Base-by-base conservation (phyloP, 192 early-diverging fungal genomes). In the Chytriomyces sp. region DNA sequence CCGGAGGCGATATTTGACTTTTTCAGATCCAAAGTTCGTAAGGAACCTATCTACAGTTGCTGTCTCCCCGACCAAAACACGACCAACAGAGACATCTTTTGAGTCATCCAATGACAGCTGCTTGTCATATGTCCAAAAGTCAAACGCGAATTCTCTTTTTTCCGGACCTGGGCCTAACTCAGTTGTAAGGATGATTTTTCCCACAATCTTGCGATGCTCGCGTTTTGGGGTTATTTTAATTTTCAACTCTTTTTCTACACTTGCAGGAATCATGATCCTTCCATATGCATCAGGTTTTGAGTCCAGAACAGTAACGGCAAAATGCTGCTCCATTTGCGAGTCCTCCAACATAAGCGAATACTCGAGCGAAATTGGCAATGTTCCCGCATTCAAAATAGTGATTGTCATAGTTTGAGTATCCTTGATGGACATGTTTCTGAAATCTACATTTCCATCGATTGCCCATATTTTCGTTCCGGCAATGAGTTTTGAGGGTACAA, bases 1-100 rank as follows among this genome's bases (percentile, higher is more conserved):
- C 33, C 81, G 77, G n/a, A 81, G 62, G 4, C 83, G 75, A 58
- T 79, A 87, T 37, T 82, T 74, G 31, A 83, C 70, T 34, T 49
- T 33, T 19, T 62, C 79, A 39, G 77, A 77, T 25, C 83, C 81
- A 69, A 77, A 85, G 65, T 87, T 87, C 12, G 79, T 82, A 0
- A 87, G 64, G 39, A 28, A 56, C 14, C 83, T 36, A 25, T 38
- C 32, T 38, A 79, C 77, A 1, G 68, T 31, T 12, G 78, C 79
- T 5, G 69, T 74, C 49, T 87, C 80, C 0, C 85, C 85, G 58
- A 81, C 71, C 72, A 81, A 71, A 25, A 87, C 77, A n/a, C 85
- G 63, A 12, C 85, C 85, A 26, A 87, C 78, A 4, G 78, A 78
- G 3, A 70, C 75, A 73, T 83, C 85, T 17, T 78, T 60, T 19